These are phyloP conservation scores for Leccinum ochraceum DNA, from an alignment of 768 basidiomycete genomes.

Conservation along the genomic window DNA sequence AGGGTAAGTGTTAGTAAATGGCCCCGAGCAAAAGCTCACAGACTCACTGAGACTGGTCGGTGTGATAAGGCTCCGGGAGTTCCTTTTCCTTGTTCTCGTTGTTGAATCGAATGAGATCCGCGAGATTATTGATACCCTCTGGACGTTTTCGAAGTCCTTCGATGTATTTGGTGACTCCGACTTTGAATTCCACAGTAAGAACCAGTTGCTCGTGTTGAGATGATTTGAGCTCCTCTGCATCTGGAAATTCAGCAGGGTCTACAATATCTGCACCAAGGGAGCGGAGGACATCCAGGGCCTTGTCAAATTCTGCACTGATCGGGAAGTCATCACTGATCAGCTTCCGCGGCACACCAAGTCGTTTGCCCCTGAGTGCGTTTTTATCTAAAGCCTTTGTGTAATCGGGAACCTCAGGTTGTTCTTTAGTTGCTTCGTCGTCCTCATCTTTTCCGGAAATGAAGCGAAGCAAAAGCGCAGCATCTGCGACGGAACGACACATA, in stretches of 20 bases:
- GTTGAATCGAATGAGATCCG: constrained; percentile 60
- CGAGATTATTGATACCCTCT: constrained; percentile 53
- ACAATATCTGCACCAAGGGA: constrained; percentile 50
- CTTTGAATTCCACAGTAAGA: constrained; percentile 60
- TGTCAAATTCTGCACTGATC: constrained; percentile 40
- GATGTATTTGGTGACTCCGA: constrained; percentile 52
- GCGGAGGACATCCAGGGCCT: constrained; percentile 38
- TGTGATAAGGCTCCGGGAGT: constrained; percentile 36
- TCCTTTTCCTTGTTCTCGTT: constrained; percentile 53
- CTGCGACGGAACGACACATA: constrained; percentile 52
- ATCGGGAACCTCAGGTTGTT: constrained; percentile 57
- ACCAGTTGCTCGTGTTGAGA: constrained; percentile 55
- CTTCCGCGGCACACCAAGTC: constrained; percentile 54
- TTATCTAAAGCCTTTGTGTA: constrained; percentile 53
- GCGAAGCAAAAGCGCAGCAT: constrained; percentile 55
- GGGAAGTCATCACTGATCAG: constrained; percentile 26
- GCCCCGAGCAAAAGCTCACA: not conserved
- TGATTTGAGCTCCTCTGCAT: constrained; percentile 46
- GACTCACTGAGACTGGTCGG: constrained; percentile 37
- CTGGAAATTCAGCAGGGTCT: constrained; percentile 63
- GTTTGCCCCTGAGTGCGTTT: constrained; percentile 48
- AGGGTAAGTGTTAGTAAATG: not conserved
- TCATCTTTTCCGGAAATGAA: constrained; percentile 55
- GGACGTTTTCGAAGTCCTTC: constrained; percentile 51
- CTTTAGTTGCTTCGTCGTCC: constrained; percentile 52